These are phyloP conservation scores for Sporothrix mexicana DNA, from an alignment of 2,329 filamentous ascomycete species.

Conservation along the genomic window DNA sequence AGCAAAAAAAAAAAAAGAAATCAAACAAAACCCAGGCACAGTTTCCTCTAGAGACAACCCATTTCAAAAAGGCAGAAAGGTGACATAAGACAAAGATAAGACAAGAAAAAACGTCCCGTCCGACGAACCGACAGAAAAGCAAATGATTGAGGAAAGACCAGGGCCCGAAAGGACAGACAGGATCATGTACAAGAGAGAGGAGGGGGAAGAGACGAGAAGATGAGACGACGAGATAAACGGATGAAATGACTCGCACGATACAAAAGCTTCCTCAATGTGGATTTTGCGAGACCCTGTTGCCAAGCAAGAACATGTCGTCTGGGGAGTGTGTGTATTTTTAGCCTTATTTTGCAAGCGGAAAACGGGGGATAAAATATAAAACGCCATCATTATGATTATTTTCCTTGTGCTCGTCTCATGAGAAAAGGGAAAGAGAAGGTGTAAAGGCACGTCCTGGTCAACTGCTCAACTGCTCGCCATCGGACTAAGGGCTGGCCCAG, in stretches of 20 bases:
- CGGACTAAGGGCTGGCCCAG: conserved; percentile 64
- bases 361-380: conserved; percentile 22
- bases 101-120: not conserved
- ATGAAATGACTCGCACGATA: not conserved
- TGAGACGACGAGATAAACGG: not conserved
- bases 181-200: conserved; percentile 21
- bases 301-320: not conserved
- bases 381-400: conserved; percentile 36
- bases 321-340: not conserved
- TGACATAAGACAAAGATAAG: conserved; percentile 17
- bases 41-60: conserved; percentile 22
- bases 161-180: not conserved
- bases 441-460: not conserved
- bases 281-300: not conserved
- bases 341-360: conserved; percentile 15
- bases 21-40: not conserved
- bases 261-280: not conserved
- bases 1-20: not conserved
- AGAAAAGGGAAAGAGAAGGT: not conserved
- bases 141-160: not conserved
- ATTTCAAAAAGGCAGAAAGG: conserved; percentile 22
- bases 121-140: not conserved
- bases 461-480: not conserved
- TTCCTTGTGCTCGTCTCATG: conserved; percentile 31
- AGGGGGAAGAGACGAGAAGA: not conserved